These are phyloP conservation scores for Canavalia gladiata DNA, from an alignment of 306 rosid genomes.

Conservation along the genomic window DNA sequence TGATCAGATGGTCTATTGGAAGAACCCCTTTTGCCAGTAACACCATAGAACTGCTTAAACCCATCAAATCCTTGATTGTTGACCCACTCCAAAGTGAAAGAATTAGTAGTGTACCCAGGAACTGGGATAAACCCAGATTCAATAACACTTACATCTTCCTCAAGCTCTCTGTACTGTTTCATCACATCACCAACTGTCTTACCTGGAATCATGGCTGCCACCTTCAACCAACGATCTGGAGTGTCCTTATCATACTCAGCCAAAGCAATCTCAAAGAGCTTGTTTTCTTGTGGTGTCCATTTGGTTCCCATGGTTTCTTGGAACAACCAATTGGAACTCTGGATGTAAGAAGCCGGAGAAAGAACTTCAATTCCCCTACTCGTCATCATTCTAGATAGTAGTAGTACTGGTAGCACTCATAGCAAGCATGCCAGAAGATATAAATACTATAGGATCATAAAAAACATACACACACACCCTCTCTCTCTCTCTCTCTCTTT, in stretches of 20 bases:
- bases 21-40: conserved; percentile 60
- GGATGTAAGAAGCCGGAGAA: conserved; percentile 68
- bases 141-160: conserved; percentile 76
- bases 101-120: conserved; percentile 59
- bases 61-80: conserved; percentile 66
- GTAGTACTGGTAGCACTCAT: conserved; percentile 16
- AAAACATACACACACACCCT: conserved; percentile 34
- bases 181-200: conserved; percentile 81
- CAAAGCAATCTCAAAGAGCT: conserved; percentile 75
- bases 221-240: conserved; percentile 74
- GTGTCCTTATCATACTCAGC: conserved; percentile 71
- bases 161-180: conserved; percentile 75
- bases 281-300: conserved; percentile 84
- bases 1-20: conserved; percentile 69
- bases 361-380: conserved; percentile 62
- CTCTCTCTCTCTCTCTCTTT: conserved; percentile 5
- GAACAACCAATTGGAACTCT: conserved; percentile 74
- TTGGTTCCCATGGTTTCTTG: conserved; percentile 65
- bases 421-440: conserved; percentile 39
- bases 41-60: conserved; percentile 61
- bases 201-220: conserved; percentile 76
- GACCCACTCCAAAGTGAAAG: conserved; percentile 74
- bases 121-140: conserved; percentile 79
- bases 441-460: conserved; percentile 1
- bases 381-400: conserved; percentile 57